Evolutionary conservation across 805 yeast species (phyloP).

Genomic region (Metschnikowia gelsemii): DNA sequence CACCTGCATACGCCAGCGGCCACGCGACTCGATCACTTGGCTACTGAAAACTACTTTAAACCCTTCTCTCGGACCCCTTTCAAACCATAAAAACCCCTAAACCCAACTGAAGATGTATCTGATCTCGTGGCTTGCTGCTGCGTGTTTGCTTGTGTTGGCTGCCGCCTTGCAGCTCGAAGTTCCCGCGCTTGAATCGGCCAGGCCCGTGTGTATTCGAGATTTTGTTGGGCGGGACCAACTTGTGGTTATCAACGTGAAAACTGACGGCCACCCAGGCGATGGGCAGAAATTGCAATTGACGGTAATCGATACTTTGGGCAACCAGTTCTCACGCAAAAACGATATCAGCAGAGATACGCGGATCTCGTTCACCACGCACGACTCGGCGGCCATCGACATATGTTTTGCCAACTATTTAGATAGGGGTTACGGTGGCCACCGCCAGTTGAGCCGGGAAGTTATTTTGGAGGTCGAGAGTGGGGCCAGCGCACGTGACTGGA

Average conservation of each 20-base stretch:
- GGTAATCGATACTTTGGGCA: conserved; percentile 77
- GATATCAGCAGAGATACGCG: conserved; percentile 71
- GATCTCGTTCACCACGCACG: conserved; percentile 82
- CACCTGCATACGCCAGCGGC: too few relatives aligned
- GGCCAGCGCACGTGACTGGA: conserved; percentile 97
- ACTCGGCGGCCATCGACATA: conserved; percentile 82
- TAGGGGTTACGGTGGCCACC: conserved; percentile 14
- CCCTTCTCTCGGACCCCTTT: not conserved
- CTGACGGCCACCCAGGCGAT: conserved; percentile 77
- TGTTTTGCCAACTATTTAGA: conserved; percentile 72
- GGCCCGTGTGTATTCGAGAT: conserved; percentile 87
- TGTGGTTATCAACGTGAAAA: conserved; percentile 78
- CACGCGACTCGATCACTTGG: too few relatives aligned
- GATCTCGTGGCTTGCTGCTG: conserved; percentile 16
- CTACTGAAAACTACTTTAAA: too few relatives aligned
- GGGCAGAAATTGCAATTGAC: conserved; percentile 75
- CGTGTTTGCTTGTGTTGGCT: conserved; percentile 26
- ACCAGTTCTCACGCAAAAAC: conserved; percentile 72
- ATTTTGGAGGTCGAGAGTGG: conserved; percentile 94
- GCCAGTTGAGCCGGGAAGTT: conserved; percentile 60
- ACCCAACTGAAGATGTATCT: too few relatives aligned
- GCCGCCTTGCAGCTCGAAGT: conserved; percentile 52
- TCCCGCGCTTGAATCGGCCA: conserved; percentile 45
- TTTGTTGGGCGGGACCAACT: conserved; percentile 81
- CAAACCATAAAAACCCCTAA: not conserved